phyloP scores from a whole-genome alignment of 352 stramenopile species.

The Globisporangium viniferum region DNA sequence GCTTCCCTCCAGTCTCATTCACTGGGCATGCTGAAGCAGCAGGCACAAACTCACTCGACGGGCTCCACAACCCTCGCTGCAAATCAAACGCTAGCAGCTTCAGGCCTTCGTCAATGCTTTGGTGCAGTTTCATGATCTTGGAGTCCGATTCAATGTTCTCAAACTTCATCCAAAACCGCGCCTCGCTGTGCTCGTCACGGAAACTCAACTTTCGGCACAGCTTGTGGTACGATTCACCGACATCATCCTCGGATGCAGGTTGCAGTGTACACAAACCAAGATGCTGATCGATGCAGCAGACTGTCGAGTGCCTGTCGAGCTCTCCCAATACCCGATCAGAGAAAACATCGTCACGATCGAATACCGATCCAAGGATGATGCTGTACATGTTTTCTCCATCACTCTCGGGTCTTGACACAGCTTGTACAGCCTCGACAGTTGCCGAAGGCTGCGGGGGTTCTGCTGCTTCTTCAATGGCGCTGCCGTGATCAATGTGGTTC shows the following conservation, averaged over 20 bases:
- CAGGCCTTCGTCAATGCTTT: conserved; percentile 4
- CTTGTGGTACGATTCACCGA: conserved; percentile 38
- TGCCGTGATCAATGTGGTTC: conserved; percentile 8
- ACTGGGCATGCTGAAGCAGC: background rate
- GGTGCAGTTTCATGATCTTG: conserved; percentile 2
- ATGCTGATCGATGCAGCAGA: conserved; percentile 32
- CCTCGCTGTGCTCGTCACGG: conserved; percentile 18
- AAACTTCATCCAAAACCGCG: conserved; percentile 48
- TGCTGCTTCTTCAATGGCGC: background rate
- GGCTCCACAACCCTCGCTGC: conserved; percentile 14
- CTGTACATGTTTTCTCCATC: conserved; percentile 37
- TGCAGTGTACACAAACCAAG: conserved; percentile 51
- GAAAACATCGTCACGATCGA: conserved; percentile 18
- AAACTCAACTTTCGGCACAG: conserved; percentile 37
- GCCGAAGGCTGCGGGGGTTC: too few species aligned
- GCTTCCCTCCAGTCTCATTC: conserved; percentile 19
- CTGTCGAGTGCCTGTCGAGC: conserved; percentile 28
- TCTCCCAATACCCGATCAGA: conserved; percentile 20
- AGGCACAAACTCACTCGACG: conserved; percentile 9
- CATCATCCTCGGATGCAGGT: conserved; percentile 21
- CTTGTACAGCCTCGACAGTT: background rate
- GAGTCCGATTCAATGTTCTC: conserved; percentile 39
- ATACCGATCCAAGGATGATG: conserved; percentile 34
- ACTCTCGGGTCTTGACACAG: background rate
- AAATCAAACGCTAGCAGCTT: background rate